phyloP scores from a whole-genome alignment of 2,329 filamentous ascomycete genomes.

The Zasmidium cellare region DNA sequence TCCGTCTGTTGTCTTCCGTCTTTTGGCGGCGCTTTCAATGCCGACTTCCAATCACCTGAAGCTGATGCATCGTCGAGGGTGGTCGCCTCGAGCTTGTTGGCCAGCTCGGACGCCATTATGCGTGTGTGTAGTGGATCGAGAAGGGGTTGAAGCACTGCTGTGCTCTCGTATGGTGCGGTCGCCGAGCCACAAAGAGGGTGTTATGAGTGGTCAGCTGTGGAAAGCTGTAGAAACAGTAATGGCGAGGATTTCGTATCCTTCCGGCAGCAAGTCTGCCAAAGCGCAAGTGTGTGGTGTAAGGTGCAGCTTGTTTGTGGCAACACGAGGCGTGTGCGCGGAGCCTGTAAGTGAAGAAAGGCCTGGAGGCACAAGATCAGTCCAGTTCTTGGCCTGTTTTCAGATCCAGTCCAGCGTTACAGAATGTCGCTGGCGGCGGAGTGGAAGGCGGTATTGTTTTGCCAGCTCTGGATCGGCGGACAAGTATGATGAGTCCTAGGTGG shows the following conservation, averaged over 20 bases:
- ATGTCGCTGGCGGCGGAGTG: not conserved
- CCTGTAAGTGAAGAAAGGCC: not conserved
- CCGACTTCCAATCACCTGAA: conserved; percentile 72
- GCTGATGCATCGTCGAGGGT: conserved; percentile 54
- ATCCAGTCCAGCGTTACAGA: not conserved
- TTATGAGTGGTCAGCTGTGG: not conserved
- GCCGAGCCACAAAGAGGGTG: not conserved
- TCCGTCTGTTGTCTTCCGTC: conserved; percentile 81
- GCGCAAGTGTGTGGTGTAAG: not conserved
- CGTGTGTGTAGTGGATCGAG: conserved; percentile 13
- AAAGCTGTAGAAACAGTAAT: not conserved
- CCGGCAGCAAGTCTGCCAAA: not conserved
- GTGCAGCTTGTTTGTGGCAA: not conserved
- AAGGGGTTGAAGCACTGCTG: conserved; percentile 1
- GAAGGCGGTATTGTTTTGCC: not conserved
- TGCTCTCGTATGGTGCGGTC: not conserved
- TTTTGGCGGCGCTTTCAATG: conserved; percentile 69
- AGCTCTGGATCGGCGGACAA: not conserved
- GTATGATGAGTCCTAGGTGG: not conserved
- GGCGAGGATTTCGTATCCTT: not conserved
- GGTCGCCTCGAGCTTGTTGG: conserved; percentile 58
- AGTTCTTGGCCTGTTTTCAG: not conserved
- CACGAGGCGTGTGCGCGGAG: not conserved
- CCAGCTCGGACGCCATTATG: conserved; percentile 54
- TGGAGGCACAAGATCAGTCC: not conserved